Evolutionary conservation across 805 yeast species (phyloP).

Genomic region (Wickerhamiella spandovensis): DNA sequence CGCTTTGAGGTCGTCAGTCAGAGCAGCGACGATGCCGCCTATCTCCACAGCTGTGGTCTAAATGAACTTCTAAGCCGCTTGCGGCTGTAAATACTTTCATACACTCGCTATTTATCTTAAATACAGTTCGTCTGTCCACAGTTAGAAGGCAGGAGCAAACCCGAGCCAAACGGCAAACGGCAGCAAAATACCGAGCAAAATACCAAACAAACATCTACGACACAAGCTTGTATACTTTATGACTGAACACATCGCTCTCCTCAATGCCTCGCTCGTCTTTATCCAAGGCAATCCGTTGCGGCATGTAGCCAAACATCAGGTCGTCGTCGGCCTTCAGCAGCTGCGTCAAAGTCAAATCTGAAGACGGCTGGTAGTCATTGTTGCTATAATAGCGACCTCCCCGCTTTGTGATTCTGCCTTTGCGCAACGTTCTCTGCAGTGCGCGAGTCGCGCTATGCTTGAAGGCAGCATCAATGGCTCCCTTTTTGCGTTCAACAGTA

Average conservation of each 20-base stretch:
- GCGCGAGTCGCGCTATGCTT: constrained; percentile 27
- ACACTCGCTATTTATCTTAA: not conserved
- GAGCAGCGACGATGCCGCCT: not conserved
- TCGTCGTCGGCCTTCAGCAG: constrained; percentile 25
- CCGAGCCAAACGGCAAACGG: no score
- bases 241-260: constrained; percentile 27
- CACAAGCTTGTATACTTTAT: constrained; percentile 18
- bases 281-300: constrained; percentile 24
- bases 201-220: not conserved
- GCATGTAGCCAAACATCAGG: constrained; percentile 25
- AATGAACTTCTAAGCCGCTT: not conserved
- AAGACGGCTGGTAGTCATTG: constrained; percentile 22
- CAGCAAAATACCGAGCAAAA: no score
- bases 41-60: not conserved
- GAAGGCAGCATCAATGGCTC: constrained; percentile 22
- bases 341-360: constrained; percentile 23
- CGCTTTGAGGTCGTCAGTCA: not conserved
- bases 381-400: constrained; percentile 23
- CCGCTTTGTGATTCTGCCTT: constrained; percentile 23
- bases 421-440: constrained; percentile 25
- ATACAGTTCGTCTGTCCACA: no score
- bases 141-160: no score
- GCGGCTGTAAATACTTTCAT: not conserved
- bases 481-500: constrained; percentile 16
- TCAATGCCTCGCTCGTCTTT: constrained; percentile 23